phyloP scores from a whole-genome alignment of 169 alveolate genomes.

The Plasmodium ovale region DNA sequence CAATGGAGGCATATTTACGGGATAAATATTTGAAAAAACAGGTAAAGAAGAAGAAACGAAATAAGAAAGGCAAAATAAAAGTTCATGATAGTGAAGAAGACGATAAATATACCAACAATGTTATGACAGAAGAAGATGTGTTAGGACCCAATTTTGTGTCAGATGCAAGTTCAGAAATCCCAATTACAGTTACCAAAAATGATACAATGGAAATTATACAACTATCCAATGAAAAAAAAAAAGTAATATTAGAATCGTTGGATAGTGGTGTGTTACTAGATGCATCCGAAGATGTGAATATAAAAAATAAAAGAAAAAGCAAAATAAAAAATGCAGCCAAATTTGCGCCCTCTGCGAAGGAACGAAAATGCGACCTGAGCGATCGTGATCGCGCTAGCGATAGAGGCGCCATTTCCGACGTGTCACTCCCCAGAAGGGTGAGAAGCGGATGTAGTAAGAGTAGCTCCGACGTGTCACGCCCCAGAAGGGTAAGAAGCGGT shows the following conservation, averaged over 20 bases:
- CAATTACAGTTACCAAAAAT: slow-evolving; percentile 11
- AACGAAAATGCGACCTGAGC: no score
- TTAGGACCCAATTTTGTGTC: not conserved
- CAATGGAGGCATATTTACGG: slow-evolving; percentile 54
- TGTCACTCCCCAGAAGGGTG: not conserved
- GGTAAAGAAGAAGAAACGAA: not conserved
- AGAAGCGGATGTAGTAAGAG: not conserved
- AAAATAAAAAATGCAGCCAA: not conserved
- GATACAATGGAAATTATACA: slow-evolving; percentile 24
- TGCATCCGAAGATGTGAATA: not conserved
- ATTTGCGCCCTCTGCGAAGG: no score
- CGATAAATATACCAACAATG: not conserved
- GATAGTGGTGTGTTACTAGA: not conserved
- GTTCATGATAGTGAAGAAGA: slow-evolving; percentile 50
- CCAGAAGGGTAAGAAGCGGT: not conserved
- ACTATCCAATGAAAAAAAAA: slow-evolving; percentile 50
- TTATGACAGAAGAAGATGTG: not conserved
- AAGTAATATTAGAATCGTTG: slow-evolving; percentile 31
- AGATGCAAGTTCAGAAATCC: slow-evolving; percentile 54
- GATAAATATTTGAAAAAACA: slow-evolving; percentile 31
- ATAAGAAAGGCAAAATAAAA: slow-evolving; percentile 18
- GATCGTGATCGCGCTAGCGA: no score
- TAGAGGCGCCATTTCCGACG: not conserved
- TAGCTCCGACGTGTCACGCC: not conserved
- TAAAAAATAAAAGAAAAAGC: not conserved